Conservation (phyloP, 371 early-diverging fungal genomes). For the Mortierella sp. region DNA sequence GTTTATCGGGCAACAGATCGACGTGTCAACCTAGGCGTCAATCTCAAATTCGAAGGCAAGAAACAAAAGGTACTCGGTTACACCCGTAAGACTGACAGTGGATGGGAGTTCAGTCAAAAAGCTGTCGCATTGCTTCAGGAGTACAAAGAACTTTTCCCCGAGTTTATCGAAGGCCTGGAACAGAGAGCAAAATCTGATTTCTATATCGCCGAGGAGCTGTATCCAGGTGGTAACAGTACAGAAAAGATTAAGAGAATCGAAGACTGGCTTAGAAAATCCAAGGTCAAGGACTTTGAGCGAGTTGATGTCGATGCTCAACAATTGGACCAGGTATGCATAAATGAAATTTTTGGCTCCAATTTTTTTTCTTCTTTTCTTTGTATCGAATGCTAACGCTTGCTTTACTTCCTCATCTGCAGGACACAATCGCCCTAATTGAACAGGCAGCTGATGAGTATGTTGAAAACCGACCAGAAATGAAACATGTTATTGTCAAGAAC, state of each 20-base stretch:
- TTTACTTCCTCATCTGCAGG: slow-evolving; percentile 33
- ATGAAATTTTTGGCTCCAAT: background rate
- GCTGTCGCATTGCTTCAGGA: slow-evolving; percentile 80
- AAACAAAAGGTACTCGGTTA: slow-evolving; percentile 90
- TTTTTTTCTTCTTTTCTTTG: too few species aligned
- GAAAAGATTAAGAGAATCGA: slow-evolving; percentile 66
- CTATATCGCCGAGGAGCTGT: slow-evolving; percentile 70
- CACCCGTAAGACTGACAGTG: slow-evolving; percentile 77
- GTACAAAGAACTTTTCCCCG: slow-evolving; percentile 80
- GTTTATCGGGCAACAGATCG: slow-evolving; percentile 64
- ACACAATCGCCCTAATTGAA: slow-evolving; percentile 70
- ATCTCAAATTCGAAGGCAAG: slow-evolving; percentile 91
- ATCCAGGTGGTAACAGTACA: slow-evolving; percentile 59
- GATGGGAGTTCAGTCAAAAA: slow-evolving; percentile 89
- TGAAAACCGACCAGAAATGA: slow-evolving; percentile 57
- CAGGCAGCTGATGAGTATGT: slow-evolving; percentile 59
- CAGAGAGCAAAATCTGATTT: slow-evolving; percentile 53
- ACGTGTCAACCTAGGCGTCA: slow-evolving; percentile 85
- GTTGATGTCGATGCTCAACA: slow-evolving; percentile 78
- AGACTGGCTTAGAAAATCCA: slow-evolving; percentile 76
- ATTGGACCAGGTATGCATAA: slow-evolving; percentile 67
- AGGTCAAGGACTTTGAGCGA: slow-evolving; percentile 72
- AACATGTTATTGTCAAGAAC: slow-evolving; percentile 70
- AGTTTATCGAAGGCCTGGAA: slow-evolving; percentile 77
- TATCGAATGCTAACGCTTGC: too few species aligned